Conservation (phyloP, 257 asterid species). For the Verbena officinalis region DNA sequence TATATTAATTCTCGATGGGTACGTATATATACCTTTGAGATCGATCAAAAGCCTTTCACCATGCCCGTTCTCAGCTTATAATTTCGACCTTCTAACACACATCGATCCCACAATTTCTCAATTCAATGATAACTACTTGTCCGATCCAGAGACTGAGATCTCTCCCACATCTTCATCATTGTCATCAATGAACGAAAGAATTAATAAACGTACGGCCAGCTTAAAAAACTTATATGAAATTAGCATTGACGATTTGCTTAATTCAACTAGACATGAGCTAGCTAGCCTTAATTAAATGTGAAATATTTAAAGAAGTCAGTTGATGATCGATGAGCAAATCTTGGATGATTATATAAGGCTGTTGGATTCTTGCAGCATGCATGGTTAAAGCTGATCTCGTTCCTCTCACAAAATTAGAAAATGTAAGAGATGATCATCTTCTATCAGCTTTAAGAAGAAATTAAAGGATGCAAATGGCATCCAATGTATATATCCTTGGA, state of each 20-base stretch:
- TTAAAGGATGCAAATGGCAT: conserved; percentile 17
- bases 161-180: conserved; percentile 25
- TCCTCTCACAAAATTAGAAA: conserved; percentile 19
- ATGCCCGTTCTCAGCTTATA: conserved; percentile 52
- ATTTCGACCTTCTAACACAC: too few relatives aligned
- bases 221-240: conserved; percentile 27
- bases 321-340: conserved; percentile 11
- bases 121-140: conserved; percentile 33
- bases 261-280: too few relatives aligned
- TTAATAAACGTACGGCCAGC: too few relatives aligned
- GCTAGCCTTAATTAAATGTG: conserved; percentile 23
- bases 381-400: conserved; percentile 29
- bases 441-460: conserved; percentile 32
- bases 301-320: too few relatives aligned
- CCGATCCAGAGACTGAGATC: conserved; percentile 33
- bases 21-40: too few relatives aligned
- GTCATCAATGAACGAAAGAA: conserved; percentile 28
- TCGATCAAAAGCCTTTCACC: conserved; percentile 35
- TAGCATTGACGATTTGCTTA: conserved; percentile 32
- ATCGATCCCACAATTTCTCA: conserved; percentile 38
- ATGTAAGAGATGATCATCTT: conserved; percentile 25
- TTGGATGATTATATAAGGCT: conserved; percentile 12
- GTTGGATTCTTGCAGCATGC: conserved; percentile 33
- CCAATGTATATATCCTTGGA: not conserved
- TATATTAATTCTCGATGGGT: too few relatives aligned